Evolutionary conservation across 23 red algal species (phyloP), one percentile per base, ranked within the genome.

Genomic region (Agarophyton chilense): DNA sequence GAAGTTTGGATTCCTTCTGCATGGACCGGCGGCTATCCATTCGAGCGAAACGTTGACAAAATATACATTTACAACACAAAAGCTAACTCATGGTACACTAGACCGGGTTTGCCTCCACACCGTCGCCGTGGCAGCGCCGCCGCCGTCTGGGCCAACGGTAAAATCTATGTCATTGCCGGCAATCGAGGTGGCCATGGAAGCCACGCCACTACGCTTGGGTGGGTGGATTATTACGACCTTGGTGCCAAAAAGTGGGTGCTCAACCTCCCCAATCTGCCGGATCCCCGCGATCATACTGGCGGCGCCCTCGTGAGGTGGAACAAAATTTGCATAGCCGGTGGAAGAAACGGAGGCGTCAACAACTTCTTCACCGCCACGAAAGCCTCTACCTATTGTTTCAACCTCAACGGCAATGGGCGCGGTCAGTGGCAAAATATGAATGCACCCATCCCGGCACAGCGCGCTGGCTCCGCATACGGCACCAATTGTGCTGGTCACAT

Each of bases 131-230:
- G 91, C 12, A 50, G 79, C 5, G 91, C 71, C 1, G 80, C 81
- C 42, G 68, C 80, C n/a, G 91, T 79, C 4, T 35, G 62, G 13
- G 31, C 54, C 39, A 65, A 53, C 25, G 39, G 47, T 22, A 79
- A 51, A 31, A 84, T 94, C 35, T 94, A 94, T 46, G 82, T 94
- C 10, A 51, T 79, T 11, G 72, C 14, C 24, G 91, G 91, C 1
- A 94, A 94, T 45, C 52, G 63, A 2, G 91, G 91, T 38, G 91
- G 91, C 6, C 91, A 94, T 80, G 91, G 91, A 47, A 26, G 14
- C 0, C 67, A 78, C 14, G 73, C 67, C 18, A 68, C 54, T 18
- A 60, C 65, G n/a, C 58, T 86, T 0, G 72, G 70, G 1, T 86
- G 91, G 79, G 36, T 86, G 16, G 91, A 94, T 44, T 49, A 64